Conservation (phyloP, 1,284 basidiomycete genomes). For the Testicularia cyperi region DNA sequence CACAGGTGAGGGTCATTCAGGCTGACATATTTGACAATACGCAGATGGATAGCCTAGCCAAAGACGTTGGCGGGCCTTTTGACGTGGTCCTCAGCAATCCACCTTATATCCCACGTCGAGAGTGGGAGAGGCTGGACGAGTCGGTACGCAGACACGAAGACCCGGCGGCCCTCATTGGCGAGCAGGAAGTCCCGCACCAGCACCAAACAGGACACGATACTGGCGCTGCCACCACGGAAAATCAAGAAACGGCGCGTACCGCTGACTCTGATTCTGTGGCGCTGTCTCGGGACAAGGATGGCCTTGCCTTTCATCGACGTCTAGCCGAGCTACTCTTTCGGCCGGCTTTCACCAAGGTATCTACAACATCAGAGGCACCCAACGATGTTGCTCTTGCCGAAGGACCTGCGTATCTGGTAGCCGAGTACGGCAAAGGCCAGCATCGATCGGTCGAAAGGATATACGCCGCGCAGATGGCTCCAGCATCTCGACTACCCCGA, state of each 20-base stretch:
- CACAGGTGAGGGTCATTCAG: slow-evolving; percentile 5
- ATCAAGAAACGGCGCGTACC: too few relatives aligned
- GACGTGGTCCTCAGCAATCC: slow-evolving; percentile 27
- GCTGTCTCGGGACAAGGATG: slow-evolving; percentile 6
- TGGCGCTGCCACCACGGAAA: too few relatives aligned
- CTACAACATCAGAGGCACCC: too few relatives aligned
- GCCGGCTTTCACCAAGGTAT: slow-evolving; percentile 5
- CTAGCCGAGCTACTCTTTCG: slow-evolving; percentile 13
- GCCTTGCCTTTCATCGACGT: slow-evolving; percentile 16
- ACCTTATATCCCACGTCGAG: slow-evolving; percentile 26
- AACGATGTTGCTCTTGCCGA: not conserved
- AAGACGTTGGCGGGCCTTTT: slow-evolving; percentile 12
- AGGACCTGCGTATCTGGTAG: slow-evolving; percentile 11
- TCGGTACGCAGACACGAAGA: slow-evolving; percentile 30
- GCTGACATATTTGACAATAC: slow-evolving; percentile 21
- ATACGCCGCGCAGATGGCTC: slow-evolving; percentile 2
- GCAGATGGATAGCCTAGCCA: slow-evolving; percentile 7
- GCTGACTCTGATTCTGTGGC: too few relatives aligned
- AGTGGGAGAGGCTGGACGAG: slow-evolving; percentile 6
- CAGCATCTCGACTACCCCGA: slow-evolving; percentile 4
- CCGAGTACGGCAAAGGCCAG: slow-evolving; percentile 35
- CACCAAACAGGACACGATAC: too few relatives aligned
- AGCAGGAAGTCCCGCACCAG: slow-evolving; percentile 1
- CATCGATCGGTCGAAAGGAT: slow-evolving; percentile 9
- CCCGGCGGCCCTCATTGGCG: slow-evolving; percentile 26